These are phyloP conservation scores for Gymnopilus dilepis DNA, from an alignment of 768 basidiomycete species.

Conservation along the genomic window DNA sequence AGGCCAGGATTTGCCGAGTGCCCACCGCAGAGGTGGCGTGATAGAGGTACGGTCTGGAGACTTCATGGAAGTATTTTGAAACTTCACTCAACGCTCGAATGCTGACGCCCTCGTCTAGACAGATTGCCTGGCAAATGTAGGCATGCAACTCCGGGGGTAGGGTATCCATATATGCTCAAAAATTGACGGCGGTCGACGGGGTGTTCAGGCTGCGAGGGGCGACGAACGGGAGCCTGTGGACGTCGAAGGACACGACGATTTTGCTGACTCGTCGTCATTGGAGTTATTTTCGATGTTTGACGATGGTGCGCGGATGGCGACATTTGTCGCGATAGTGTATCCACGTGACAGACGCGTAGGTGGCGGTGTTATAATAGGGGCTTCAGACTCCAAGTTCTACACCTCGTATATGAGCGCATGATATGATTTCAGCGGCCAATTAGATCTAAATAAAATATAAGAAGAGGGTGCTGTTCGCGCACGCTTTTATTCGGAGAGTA, in stretches of 20 bases:
- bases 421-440: no score
- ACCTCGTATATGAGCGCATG: no score
- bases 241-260: neutral
- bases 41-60: constrained; percentile 45
- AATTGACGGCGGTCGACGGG: neutral
- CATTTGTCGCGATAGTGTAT: constrained; percentile 30
- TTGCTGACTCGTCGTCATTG: neutral
- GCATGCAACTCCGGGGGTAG: constrained; percentile 51
- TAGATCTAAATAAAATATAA: no score
- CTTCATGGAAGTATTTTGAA: constrained; percentile 44
- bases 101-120: constrained; percentile 43
- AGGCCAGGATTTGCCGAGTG: constrained; percentile 28
- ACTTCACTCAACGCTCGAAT: constrained; percentile 43
- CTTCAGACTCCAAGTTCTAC: no score
- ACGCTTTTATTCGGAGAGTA: no score
- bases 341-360: constrained; percentile 7
- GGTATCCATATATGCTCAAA: constrained; percentile 35
- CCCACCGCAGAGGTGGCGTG: constrained; percentile 43
- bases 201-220: neutral
- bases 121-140: constrained; percentile 48
- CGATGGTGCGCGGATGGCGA: constrained; percentile 36
- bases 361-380: neutral
- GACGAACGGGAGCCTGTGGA: neutral
- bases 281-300: neutral
- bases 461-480: no score